Percentiles rank a stretch among this genome's conserved stretches.
These are phyloP conservation scores for Phaeolepiota aurea DNA, from an alignment of 768 basidiomycete species.

Conservation along the genomic window DNA sequence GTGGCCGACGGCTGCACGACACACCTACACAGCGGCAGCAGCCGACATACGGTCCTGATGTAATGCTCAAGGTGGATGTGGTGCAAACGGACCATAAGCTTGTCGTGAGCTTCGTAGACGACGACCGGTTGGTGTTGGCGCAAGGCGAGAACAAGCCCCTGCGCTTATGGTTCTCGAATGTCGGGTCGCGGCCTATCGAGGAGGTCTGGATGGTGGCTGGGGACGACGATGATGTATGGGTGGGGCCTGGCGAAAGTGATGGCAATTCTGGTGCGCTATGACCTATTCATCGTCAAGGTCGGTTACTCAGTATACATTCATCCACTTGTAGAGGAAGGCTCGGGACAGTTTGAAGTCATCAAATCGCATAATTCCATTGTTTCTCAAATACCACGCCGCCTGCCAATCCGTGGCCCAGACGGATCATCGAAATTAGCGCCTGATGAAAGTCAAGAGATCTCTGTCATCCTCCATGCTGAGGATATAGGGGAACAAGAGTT, in stretches of 20 bases:
- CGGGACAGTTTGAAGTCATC: slow-evolving; percentile 26
- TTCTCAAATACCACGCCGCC: slow-evolving; percentile 32
- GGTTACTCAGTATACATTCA: slow-evolving; percentile 1
- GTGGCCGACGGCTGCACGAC: slow-evolving; percentile 71
- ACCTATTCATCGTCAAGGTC: background rate
- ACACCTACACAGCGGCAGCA: slow-evolving; percentile 63
- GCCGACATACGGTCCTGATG: slow-evolving; percentile 66
- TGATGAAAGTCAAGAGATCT: slow-evolving; percentile 41
- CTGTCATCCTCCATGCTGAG: slow-evolving; percentile 46
- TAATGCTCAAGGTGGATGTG: slow-evolving; percentile 51
- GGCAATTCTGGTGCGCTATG: background rate
- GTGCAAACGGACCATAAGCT: slow-evolving; percentile 61
- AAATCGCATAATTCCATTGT: slow-evolving; percentile 45
- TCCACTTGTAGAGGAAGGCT: background rate
- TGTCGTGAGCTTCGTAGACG: slow-evolving; percentile 45
- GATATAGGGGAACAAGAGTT: slow-evolving; percentile 40
- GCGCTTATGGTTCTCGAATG: slow-evolving; percentile 56
- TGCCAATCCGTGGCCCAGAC: slow-evolving; percentile 28
- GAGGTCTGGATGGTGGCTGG: slow-evolving; percentile 69
- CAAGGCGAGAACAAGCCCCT: slow-evolving; percentile 63
- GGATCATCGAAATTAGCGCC: slow-evolving; percentile 26
- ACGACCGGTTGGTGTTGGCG: slow-evolving; percentile 39
- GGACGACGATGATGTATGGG: slow-evolving; percentile 56
- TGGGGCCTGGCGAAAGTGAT: slow-evolving; percentile 16
- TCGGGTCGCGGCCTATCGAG: slow-evolving; percentile 47